Percentiles rank a stretch among this genome's conserved stretches.
These are phyloP conservation scores for Leavenworthia alabamica DNA, from an alignment of 345 rosid species.

Conservation along the genomic window DNA sequence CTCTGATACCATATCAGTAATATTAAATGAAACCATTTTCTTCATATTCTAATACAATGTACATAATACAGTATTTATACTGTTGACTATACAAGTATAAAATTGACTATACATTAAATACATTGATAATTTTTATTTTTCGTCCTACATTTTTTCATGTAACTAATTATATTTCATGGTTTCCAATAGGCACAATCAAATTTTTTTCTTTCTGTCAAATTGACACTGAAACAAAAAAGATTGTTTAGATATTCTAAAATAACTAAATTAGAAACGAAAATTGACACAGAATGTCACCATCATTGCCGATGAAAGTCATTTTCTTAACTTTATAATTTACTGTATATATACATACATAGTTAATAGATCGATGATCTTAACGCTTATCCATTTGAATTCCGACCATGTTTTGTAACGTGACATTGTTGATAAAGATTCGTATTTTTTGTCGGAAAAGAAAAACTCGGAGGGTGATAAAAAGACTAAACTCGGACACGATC, in stretches of 20 bases:
- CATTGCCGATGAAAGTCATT: not conserved
- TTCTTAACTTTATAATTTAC: not conserved
- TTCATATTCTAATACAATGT: too few species aligned
- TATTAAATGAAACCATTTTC: too few species aligned
- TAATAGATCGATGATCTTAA: conserved; percentile 6
- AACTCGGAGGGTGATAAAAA: not conserved
- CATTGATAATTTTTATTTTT: too few species aligned
- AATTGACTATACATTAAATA: too few species aligned
- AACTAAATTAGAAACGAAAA: not conserved
- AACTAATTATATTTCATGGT: not conserved
- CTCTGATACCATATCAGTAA: too few species aligned
- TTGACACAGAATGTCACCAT: not conserved
- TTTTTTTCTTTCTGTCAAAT: not conserved
- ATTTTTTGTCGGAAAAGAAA: not conserved
- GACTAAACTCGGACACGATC: not conserved
- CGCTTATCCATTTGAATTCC: conserved; percentile 11
- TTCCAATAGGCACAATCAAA: not conserved
- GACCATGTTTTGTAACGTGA: not conserved
- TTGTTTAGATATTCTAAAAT: not conserved
- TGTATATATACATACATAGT: not conserved
- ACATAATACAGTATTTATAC: too few species aligned
- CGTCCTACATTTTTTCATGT: not conserved
- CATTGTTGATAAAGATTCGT: not conserved
- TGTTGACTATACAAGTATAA: too few species aligned
- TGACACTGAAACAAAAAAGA: not conserved